Evolutionary conservation across 805 yeast species (phyloP).

Genomic region (Spathaspora passalidarum): DNA sequence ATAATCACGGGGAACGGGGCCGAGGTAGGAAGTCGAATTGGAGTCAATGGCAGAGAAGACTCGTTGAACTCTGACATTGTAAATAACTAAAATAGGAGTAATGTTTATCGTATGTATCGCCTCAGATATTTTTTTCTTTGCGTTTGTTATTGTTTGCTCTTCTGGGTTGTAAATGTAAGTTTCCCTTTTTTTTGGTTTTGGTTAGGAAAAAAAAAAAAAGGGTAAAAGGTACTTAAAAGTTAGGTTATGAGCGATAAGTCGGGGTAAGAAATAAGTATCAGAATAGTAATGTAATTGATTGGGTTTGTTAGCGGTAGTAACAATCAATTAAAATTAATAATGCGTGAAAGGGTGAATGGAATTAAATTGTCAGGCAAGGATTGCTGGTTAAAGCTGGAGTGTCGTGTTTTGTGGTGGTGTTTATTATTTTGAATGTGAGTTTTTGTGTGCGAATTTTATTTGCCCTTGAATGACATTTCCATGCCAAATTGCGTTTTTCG

Average conservation of each 20-base stretch:
- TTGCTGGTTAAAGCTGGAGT: too few species aligned
- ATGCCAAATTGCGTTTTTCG: too few species aligned
- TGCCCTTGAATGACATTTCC: too few species aligned
- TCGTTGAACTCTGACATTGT: not conserved
- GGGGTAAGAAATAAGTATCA: too few species aligned
- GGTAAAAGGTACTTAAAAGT: not conserved
- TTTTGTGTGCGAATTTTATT: too few species aligned
- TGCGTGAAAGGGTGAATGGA: too few species aligned
- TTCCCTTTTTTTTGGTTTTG: not conserved
- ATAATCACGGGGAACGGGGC: constrained; percentile 69
- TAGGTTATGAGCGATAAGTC: not conserved
- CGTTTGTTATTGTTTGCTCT: not conserved
- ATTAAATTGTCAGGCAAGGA: too few species aligned
- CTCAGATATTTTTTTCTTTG: not conserved
- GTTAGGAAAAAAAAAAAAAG: not conserved
- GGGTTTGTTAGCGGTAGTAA: too few species aligned
- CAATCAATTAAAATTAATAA: too few species aligned
- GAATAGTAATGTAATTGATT: too few species aligned
- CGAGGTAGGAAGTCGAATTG: constrained; percentile 55
- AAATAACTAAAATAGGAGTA: not conserved
- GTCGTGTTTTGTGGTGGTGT: too few species aligned
- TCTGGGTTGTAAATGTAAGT: not conserved
- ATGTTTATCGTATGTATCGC: not conserved
- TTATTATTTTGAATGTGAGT: too few species aligned
- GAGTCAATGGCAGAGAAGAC: constrained; percentile 30